Base-by-base conservation (phyloP, 257 asterid species). In the Scutellaria galericulata region DNA sequence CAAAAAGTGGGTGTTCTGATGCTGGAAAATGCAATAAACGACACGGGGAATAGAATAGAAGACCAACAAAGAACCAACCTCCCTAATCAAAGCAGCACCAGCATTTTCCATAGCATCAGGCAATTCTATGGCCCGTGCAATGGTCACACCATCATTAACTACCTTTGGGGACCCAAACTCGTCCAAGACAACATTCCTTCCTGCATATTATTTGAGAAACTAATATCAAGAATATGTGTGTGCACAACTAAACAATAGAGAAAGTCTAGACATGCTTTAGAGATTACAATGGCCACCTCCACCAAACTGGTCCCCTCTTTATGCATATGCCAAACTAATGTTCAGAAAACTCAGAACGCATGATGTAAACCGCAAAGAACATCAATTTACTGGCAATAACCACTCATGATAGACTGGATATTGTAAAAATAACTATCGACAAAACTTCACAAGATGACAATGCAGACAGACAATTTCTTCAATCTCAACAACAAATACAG, bases 21-120 rank as follows among this genome's bases (percentile, higher is more conserved):
- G 58, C 46, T 42, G 3, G 47, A 48, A 46, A 59, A 14, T 47
- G 69, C 31, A 71, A 15, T 24, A 24, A 24, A 24, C 2, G 27
- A 24, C 27, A 24, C 2, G 27, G 1, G 27, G 27, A 24, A 24
- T 24, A 8, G 37, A 48, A 15, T 15, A 10, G n/a, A 15, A 48
- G 8, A 59, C 18, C 27, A 31, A 46, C 5, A 9, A 37, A 45
- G 56, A 63, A 75, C 86, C 47, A 60, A 89, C 98, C 98, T 94
- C 97, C 82, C 98, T 91, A 70, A 94, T 94, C 71, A 91, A 79
- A 52, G 96, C 90, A 60, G 97, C 98, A 37, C 98, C 98, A 41
- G 97, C 98, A 73, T 94, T 94, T 79, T 94, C 98, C 98, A 89
- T 94, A 6, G 97, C 85, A 79, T 94, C 86, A 63, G 95, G 85